A percentile compares a stretch with the other conserved stretches of the same genome.
phyloP scores from a whole-genome alignment of 306 rosid genomes.

The Aeschynomene evenia region DNA sequence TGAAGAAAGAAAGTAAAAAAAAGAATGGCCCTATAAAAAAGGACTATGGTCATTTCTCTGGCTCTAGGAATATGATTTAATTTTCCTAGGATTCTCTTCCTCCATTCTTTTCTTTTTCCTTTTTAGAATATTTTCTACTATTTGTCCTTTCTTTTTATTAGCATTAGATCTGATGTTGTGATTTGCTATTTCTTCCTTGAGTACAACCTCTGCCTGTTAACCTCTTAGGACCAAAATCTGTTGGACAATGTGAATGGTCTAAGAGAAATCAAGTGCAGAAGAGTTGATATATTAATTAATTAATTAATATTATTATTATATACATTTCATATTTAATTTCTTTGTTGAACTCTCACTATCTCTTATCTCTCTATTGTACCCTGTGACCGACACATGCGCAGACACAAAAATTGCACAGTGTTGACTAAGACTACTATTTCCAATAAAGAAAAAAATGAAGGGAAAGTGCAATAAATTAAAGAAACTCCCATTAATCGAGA shows the following conservation, averaged over 20 bases:
- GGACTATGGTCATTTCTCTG: slow-evolving; percentile 32
- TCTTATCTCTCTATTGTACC: background rate
- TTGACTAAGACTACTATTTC: slow-evolving; percentile 28
- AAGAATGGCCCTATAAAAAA: slow-evolving; percentile 13
- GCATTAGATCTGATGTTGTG: background rate
- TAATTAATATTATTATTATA: no score
- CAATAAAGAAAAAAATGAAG: background rate
- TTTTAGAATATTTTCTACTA: slow-evolving; percentile 13
- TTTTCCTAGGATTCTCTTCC: slow-evolving; percentile 37
- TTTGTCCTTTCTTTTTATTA: background rate
- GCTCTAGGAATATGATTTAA: slow-evolving; percentile 12
- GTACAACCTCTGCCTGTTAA: slow-evolving; percentile 73
- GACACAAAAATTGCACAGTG: slow-evolving; percentile 14
- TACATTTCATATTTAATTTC: background rate
- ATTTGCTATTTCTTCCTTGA: slow-evolving; percentile 19
- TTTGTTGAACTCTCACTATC: background rate
- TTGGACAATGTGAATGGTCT: slow-evolving; percentile 45
- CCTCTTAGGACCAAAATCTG: slow-evolving; percentile 48
- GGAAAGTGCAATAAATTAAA: slow-evolving; percentile 25
- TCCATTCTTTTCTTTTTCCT: slow-evolving; percentile 23
- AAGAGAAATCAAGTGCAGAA: slow-evolving; percentile 63
- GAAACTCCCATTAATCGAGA: slow-evolving; percentile 15
- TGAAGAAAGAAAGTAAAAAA: background rate
- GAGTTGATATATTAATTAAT: slow-evolving; percentile 68
- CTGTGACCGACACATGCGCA: slow-evolving; percentile 35